These are phyloP conservation scores for Neonectria coccinea DNA, from an alignment of 2,329 filamentous ascomycete genomes.

Conservation along the genomic window DNA sequence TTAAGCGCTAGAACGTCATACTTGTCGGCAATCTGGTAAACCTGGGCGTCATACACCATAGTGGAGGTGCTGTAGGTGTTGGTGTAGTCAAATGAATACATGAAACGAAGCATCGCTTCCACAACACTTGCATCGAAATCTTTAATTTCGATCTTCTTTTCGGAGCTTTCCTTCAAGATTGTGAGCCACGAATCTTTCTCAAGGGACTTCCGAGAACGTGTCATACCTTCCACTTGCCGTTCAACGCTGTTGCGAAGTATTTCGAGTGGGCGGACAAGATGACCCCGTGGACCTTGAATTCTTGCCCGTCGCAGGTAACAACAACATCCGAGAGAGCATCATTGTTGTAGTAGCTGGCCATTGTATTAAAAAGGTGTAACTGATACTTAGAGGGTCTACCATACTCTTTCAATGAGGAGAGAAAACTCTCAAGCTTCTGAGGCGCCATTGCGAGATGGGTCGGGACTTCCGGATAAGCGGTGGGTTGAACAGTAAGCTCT, in stretches of 20 bases:
- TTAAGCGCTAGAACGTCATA: constrained; percentile 31
- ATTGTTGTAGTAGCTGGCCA: background rate
- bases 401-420: constrained; percentile 2
- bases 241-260: constrained; percentile 24
- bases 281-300: constrained; percentile 29
- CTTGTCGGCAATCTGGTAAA: constrained; percentile 34
- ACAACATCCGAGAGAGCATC: background rate
- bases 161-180: constrained; percentile 16
- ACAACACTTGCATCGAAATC: constrained; percentile 33
- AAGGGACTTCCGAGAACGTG: background rate
- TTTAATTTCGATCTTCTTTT: constrained; percentile 29
- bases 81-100: constrained; percentile 35
- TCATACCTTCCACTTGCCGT: constrained; percentile 7
- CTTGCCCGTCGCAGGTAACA: constrained; percentile 17
- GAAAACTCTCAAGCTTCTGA: background rate
- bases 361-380: background rate
- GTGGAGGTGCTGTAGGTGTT: constrained; percentile 17
- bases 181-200: background rate
- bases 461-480: background rate
- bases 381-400: background rate
- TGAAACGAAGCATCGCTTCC: constrained; percentile 31
- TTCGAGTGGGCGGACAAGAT: constrained; percentile 29
- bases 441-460: background rate
- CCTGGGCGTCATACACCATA: constrained; percentile 30
- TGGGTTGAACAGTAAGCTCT: background rate